Percentiles rank a stretch among this genome's conserved stretches.
phyloP scores from a whole-genome alignment of 768 basidiomycete species.

The Pisolithus sp. region DNA sequence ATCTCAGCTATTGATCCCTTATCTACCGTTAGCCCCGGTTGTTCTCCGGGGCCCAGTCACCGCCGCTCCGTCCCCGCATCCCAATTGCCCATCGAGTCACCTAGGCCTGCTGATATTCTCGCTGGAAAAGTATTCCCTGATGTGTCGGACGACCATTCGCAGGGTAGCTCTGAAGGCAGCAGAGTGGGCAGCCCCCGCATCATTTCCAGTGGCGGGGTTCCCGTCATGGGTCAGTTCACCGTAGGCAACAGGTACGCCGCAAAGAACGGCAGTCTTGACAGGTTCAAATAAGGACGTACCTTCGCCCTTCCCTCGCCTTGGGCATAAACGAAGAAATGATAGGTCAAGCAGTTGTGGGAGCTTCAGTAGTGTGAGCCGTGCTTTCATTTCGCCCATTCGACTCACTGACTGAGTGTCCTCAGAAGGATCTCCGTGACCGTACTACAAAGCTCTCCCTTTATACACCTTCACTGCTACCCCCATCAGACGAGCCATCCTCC shows the following conservation, averaged over 20 bases:
- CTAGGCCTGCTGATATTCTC: constrained; percentile 64
- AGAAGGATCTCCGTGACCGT: constrained; percentile 28
- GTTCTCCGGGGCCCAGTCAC: constrained; percentile 37
- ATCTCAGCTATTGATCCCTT: constrained; percentile 67
- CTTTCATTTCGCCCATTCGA: constrained; percentile 1
- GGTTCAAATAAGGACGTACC: constrained; percentile 27
- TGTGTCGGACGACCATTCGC: constrained; percentile 37
- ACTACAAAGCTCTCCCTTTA: constrained; percentile 30
- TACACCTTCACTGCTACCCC: constrained; percentile 24
- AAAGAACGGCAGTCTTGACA: constrained; percentile 22
- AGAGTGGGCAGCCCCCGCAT: constrained; percentile 19
- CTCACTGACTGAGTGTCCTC: constrained; percentile 3
- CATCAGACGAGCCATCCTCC: constrained; percentile 32
- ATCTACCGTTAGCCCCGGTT: constrained; percentile 61
- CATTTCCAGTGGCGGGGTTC: constrained; percentile 15
- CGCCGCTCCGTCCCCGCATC: constrained; percentile 23
- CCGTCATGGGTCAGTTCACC: constrained; percentile 36
- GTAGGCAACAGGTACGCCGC: constrained; percentile 9
- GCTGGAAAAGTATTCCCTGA: constrained; percentile 55
- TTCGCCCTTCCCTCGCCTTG: constrained; percentile 25
- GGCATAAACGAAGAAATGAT: constrained; percentile 19
- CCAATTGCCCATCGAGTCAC: constrained; percentile 33
- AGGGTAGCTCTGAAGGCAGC: constrained; percentile 32
- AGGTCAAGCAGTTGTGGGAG: constrained; percentile 26
- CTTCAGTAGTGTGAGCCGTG: constrained; percentile 29